Evolutionary conservation across 2,329 filamentous ascomycete species (phyloP), one percentile per base, ranked within the genome.

Genomic region (Neopestalotiopsis rosae): DNA sequence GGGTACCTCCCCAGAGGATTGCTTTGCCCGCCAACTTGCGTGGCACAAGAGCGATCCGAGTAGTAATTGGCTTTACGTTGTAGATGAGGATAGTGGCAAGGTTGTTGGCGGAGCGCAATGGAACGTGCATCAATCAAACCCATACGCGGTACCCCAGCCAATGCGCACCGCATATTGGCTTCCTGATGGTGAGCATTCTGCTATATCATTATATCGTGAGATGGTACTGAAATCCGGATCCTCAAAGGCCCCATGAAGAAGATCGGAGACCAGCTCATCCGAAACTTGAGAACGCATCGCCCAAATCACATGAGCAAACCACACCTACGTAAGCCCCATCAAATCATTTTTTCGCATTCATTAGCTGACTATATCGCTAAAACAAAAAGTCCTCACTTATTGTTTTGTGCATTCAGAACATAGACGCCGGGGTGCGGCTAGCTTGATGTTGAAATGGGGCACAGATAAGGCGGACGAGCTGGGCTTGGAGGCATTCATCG

Each of bases 11-110:
- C 42, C 61, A 9, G 71, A 73, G 5, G 72, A 73, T 14, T 71
- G 65, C 24, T 65, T 61, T 12, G 56, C 71, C 28, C 69, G 72
- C 24, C 69, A 71, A 56, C 40, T 67, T 14, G 66, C 68, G 30
- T 73, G 72, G 69, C 72, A 73, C 61, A 68, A 58, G 13, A 62
- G 28, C 42, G 69, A 73, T 30, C 69, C 71, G 4, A 68, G 65
- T 17, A 73, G 72, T 58, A 59, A 67, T 58, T 73, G 72, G 72
- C 32, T 73, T 65, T 73, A 72, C 57, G 71, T 72, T 7, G 69
- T 71, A 13, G 71, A 73, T 59, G 71, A 72, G 42, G 66, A 52
- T 40, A 72, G 69, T 30, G 72, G 72, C 34, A 64, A 73, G 5
- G 71, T 73, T 9, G 67, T 73, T 28, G 72, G 71, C 42, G 72